phyloP scores from a whole-genome alignment of 2,329 filamentous ascomycete species.

The Thelonectria rubi region DNA sequence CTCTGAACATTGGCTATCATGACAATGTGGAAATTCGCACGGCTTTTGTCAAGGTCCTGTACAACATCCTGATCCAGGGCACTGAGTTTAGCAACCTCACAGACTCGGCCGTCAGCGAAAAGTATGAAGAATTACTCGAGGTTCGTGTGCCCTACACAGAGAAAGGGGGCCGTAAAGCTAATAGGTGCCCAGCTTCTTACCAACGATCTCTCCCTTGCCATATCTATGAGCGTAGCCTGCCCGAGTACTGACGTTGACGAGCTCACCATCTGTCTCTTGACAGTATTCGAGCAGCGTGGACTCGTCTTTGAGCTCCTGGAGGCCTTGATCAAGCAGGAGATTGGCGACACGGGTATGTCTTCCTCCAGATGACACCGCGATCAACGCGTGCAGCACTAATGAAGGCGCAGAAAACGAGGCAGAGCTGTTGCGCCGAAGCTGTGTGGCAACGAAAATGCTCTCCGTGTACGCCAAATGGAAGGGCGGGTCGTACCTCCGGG shows the following conservation, averaged over 20 bases:
- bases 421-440: conserved; percentile 72
- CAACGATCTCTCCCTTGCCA: conserved; percentile 68
- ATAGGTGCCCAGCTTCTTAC: conserved; percentile 61
- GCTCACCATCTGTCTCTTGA: conserved; percentile 72
- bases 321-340: conserved; percentile 73
- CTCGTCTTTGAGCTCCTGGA: conserved; percentile 71
- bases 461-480: conserved; percentile 79
- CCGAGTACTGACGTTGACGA: conserved; percentile 75
- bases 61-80: conserved; percentile 76
- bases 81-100: conserved; percentile 76
- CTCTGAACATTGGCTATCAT: conserved; percentile 74
- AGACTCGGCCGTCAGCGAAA: conserved; percentile 73
- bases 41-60: conserved; percentile 75
- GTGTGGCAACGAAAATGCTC: conserved; percentile 77
- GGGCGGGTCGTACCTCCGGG: conserved; percentile 68
- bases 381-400: conserved; percentile 25
- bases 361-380: background rate
- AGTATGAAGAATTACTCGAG: conserved; percentile 72
- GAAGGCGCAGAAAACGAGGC: conserved; percentile 66
- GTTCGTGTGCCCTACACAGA: conserved; percentile 36
- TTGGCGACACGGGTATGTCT: conserved; percentile 68
- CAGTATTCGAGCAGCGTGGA: conserved; percentile 74
- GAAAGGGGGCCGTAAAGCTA: background rate
- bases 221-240: conserved; percentile 71
- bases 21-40: conserved; percentile 75